A percentile compares a stretch with the other conserved stretches of the same genome.
phyloP scores from a whole-genome alignment of 139 green algal species.

The Chlorella sp. region DNA sequence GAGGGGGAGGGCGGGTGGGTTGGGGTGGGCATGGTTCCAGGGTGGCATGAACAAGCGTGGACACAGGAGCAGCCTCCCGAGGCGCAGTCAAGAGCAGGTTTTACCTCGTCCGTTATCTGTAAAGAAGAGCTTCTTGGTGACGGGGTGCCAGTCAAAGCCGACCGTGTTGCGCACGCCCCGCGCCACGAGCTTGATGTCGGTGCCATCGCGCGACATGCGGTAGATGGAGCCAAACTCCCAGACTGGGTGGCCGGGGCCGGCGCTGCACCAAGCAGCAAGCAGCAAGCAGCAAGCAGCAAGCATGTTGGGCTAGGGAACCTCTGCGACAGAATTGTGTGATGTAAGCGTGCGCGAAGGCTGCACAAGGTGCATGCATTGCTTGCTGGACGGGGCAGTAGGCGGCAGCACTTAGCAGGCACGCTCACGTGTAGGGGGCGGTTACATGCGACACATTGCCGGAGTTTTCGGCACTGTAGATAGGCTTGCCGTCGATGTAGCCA shows the following conservation, averaged over 20 bases:
- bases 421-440: neutral
- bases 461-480: neutral
- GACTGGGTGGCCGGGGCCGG: neutral
- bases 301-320: too few relatives aligned
- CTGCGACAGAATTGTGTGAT: too few relatives aligned
- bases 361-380: too few relatives aligned
- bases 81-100: too few relatives aligned
- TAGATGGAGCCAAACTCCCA: constrained; percentile 1
- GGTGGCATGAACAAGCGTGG: neutral
- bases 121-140: constrained; percentile 44
- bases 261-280: neutral
- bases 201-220: neutral
- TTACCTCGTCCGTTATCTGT: constrained; percentile 48
- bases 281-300: too few relatives aligned
- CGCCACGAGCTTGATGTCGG: neutral
- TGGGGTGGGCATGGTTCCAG: too few relatives aligned
- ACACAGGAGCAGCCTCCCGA: too few relatives aligned
- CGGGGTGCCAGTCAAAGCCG: constrained; percentile 30
- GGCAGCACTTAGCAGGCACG: too few relatives aligned
- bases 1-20: neutral
- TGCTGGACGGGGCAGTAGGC: neutral
- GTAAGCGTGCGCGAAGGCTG: too few relatives aligned
- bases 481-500: constrained; percentile 25
- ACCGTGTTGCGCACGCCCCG: neutral
- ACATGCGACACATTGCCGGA: neutral